Evolutionary conservation across 768 basidiomycete species (phyloP).

Genomic region (Cyathus striatus): DNA sequence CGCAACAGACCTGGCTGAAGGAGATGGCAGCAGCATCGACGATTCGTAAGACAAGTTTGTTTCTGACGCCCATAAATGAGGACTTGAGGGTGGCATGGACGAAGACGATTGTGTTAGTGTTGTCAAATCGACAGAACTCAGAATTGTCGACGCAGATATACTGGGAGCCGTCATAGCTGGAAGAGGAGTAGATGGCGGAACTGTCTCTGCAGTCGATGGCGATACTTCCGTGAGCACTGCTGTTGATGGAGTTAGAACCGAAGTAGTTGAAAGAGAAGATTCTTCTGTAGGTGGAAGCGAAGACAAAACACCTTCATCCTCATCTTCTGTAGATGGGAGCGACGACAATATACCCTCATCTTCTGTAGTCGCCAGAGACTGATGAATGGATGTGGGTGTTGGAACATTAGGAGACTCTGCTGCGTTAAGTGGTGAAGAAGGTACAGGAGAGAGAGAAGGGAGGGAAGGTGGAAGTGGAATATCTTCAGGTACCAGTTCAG

Average conservation of each 20-base stretch:
- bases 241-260: conserved; percentile 25
- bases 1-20: conserved; percentile 46
- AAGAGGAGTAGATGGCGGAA: conserved; percentile 16
- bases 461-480: conserved; percentile 16
- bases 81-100: conserved; percentile 31
- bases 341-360: conserved; percentile 7
- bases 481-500: conserved; percentile 20
- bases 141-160: conserved; percentile 18
- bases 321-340: too few species aligned
- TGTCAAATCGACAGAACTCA: conserved; percentile 35
- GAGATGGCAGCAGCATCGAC: conserved; percentile 67
- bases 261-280: conserved; percentile 9
- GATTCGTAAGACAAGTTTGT: conserved; percentile 74
- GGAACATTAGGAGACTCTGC: conserved; percentile 19
- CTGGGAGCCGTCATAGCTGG: conserved; percentile 17
- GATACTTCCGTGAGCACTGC: conserved; percentile 19
- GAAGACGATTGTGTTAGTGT: conserved; percentile 33
- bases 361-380: conserved; percentile 5
- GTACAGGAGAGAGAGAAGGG: conserved; percentile 6
- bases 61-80: conserved; percentile 51
- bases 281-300: conserved; percentile 7
- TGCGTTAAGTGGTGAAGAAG: conserved; percentile 9
- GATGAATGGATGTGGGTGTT: conserved; percentile 27
- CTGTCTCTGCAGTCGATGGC: conserved; percentile 11
- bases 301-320: conserved; percentile 7